Conservation (phyloP, 352 stramenopile genomes). For the Globisporangium echinulatum region DNA sequence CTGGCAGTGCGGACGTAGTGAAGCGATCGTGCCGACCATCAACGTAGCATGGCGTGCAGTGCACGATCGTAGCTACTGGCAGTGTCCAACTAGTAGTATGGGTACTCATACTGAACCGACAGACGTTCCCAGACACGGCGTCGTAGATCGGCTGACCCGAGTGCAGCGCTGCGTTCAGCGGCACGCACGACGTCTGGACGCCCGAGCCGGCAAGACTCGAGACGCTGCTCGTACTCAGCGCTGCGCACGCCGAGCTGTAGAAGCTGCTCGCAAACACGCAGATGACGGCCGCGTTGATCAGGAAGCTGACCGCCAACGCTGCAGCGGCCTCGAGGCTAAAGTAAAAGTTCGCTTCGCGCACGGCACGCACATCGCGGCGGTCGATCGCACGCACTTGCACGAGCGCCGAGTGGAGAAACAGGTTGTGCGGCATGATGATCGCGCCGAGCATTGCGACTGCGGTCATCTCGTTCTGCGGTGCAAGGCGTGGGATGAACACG, state of each 20-base stretch:
- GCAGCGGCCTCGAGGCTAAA: conserved; percentile 81
- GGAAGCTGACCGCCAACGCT: conserved; percentile 83
- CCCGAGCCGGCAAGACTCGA: conserved; percentile 39
- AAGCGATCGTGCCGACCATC: conserved; percentile 17
- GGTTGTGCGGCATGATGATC: conserved; percentile 91
- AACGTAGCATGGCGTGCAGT: conserved; percentile 48
- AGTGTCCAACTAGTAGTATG: neutral
- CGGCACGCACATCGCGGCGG: conserved; percentile 9
- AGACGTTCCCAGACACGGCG: conserved; percentile 41
- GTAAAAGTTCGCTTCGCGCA: conserved; percentile 75
- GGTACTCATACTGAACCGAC: conserved; percentile 10
- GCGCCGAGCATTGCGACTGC: conserved; percentile 1
- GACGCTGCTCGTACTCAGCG: conserved; percentile 41
- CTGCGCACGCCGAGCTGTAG: conserved; percentile 58
- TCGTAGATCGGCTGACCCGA: conserved; percentile 62
- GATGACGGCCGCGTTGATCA: conserved; percentile 90
- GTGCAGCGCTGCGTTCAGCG: conserved; percentile 32
- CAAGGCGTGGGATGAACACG: conserved; percentile 7
- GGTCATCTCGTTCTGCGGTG: conserved; percentile 3
- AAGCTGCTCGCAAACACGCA: conserved; percentile 88
- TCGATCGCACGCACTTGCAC: conserved; percentile 26
- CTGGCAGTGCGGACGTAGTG: neutral
- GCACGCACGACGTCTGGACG: conserved; percentile 66
- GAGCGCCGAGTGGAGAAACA: conserved; percentile 89
- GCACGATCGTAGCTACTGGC: neutral